Conservation (phyloP, 768 basidiomycete species). For the Mrakia frigida region DNA sequence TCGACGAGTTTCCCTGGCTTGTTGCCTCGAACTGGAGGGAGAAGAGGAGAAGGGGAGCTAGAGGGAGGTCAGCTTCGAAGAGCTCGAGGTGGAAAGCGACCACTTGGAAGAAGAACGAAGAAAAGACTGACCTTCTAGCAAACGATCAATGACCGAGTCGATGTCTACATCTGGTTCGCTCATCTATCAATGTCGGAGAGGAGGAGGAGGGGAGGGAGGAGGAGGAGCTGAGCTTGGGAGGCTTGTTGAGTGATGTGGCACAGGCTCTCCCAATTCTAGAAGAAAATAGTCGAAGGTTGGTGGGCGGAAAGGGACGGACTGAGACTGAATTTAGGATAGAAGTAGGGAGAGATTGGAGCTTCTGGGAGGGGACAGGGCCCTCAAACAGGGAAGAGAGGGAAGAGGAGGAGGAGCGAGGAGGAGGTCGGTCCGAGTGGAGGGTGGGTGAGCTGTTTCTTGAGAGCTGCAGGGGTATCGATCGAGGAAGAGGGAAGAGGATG, state of each 20-base stretch:
- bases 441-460: too few species aligned
- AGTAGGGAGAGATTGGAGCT: too few species aligned
- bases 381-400: not conserved
- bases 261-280: not conserved
- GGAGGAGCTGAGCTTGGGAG: not conserved
- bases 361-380: too few species aligned
- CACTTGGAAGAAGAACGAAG: not conserved
- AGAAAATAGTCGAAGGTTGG: not conserved
- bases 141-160: conserved; percentile 30
- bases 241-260: not conserved
- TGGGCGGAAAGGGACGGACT: too few species aligned
- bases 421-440: not conserved
- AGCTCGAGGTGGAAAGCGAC: not conserved
- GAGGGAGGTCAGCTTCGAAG: not conserved
- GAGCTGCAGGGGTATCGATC: not conserved
- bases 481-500: not conserved
- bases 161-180: conserved; percentile 28
- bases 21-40: conserved; percentile 32
- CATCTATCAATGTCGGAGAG: not conserved
- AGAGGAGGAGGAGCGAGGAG: not conserved
- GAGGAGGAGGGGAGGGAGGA: not conserved
- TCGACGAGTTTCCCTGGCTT: conserved; percentile 32
- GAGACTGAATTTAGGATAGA: not conserved
- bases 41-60: too few species aligned
- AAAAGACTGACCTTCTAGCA: conserved; percentile 24